These are phyloP conservation scores for Mycena indigotica DNA, from an alignment of 768 basidiomycete species.

Conservation along the genomic window DNA sequence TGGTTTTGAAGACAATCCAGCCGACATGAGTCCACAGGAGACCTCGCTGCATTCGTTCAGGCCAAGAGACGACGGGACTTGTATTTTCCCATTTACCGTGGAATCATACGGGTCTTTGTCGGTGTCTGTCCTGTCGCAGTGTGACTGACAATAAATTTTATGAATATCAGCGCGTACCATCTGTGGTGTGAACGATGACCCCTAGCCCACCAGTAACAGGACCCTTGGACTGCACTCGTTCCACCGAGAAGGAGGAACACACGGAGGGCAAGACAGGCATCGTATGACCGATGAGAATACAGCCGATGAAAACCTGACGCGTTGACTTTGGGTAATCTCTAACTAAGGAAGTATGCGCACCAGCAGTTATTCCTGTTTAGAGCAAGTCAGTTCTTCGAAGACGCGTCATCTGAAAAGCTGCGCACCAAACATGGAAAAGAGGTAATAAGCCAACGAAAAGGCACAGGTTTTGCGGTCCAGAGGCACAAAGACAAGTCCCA, in stretches of 20 bases:
- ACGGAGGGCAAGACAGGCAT: slow-evolving; percentile 72
- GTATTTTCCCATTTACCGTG: slow-evolving; percentile 25
- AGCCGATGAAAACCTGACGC: slow-evolving; percentile 71
- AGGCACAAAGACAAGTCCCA: slow-evolving; percentile 59
- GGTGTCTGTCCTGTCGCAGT: slow-evolving; percentile 60
- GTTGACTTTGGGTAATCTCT: background rate
- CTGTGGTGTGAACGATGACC: slow-evolving; percentile 84
- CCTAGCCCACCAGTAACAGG: slow-evolving; percentile 86
- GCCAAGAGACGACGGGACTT: background rate
- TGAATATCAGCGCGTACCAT: slow-evolving; percentile 35
- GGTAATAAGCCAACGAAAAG: slow-evolving; percentile 73
- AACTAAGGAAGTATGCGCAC: slow-evolving; percentile 27
- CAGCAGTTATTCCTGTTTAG: slow-evolving; percentile 51
- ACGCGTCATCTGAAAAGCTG: slow-evolving; percentile 6
- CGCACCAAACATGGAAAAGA: slow-evolving; percentile 84
- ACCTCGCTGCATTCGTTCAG: slow-evolving; percentile 48
- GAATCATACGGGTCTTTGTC: slow-evolving; percentile 85
- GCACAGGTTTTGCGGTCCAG: slow-evolving; percentile 53
- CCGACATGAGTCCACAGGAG: slow-evolving; percentile 79
- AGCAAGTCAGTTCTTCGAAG: slow-evolving; percentile 10
- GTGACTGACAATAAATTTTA: slow-evolving; percentile 7
- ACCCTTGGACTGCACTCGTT: slow-evolving; percentile 83
- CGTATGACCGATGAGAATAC: slow-evolving; percentile 85
- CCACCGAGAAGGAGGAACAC: slow-evolving; percentile 72
- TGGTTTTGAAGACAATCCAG: slow-evolving; percentile 83